A percentile compares a stretch with the other conserved stretches of the same genome.
These are phyloP conservation scores for Arbutus unedo DNA, from an alignment of 148 eudicot species.

Conservation along the genomic window DNA sequence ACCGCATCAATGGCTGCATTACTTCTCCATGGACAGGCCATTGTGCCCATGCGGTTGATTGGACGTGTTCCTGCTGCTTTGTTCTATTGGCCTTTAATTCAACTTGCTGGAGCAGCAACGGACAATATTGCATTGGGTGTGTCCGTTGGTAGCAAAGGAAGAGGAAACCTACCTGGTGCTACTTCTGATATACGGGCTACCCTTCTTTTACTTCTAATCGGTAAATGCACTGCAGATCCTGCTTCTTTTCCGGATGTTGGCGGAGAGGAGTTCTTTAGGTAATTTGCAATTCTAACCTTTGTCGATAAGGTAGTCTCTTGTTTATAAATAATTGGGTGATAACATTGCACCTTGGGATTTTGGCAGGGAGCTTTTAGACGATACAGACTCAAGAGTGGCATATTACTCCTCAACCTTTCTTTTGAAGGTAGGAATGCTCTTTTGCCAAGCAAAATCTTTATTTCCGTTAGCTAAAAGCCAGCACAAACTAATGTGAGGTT, in stretches of 20 bases:
- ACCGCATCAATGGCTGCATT: constrained; percentile 94
- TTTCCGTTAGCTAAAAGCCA: constrained; percentile 3
- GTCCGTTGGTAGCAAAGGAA: constrained; percentile 98
- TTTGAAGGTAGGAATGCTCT: constrained; percentile 60
- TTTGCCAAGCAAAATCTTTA: not conserved
- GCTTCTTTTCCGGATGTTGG: constrained; percentile 83
- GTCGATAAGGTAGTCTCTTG: not conserved
- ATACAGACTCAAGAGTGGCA: constrained; percentile 98
- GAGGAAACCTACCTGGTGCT: constrained; percentile 95
- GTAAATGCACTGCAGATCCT: constrained; percentile 97
- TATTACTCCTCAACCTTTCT: constrained; percentile 94
- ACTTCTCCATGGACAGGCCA: constrained; percentile 88
- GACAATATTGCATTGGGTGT: constrained; percentile 97
- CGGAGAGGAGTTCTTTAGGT: constrained; percentile 96
- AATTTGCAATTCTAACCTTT: constrained; percentile 9
- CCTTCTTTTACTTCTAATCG: constrained; percentile 91
- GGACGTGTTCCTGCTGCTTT: constrained; percentile 89
- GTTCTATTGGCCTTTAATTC: constrained; percentile 96
- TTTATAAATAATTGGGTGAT: not conserved
- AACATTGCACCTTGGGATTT: constrained; percentile 8
- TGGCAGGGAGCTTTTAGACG: constrained; percentile 85
- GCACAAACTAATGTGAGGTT: constrained; percentile 18
- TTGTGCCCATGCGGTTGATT: constrained; percentile 92
- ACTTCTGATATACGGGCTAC: constrained; percentile 98
- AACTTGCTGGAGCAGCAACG: constrained; percentile 94